phyloP scores from a whole-genome alignment of 192 early-diverging fungal genomes.

The Mortierella alpina region DNA sequence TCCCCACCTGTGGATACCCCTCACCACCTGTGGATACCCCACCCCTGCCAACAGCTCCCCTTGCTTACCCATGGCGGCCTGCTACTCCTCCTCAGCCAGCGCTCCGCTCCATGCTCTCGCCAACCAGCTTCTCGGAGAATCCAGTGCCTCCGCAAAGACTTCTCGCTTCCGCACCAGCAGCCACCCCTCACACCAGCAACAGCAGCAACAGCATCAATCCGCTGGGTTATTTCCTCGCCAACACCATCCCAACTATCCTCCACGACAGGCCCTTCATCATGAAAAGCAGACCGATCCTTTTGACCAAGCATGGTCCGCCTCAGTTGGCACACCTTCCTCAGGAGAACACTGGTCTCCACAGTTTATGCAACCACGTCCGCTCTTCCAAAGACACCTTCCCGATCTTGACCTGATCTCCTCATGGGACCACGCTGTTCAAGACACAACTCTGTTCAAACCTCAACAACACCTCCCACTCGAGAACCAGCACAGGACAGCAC shows the following conservation, averaged over 20 bases:
- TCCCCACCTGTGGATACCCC: too few relatives aligned
- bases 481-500: not conserved
- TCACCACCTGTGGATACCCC: too few relatives aligned
- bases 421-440: slow-evolving; percentile 20
- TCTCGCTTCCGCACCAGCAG: not conserved
- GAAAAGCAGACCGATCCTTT: slow-evolving; percentile 12
- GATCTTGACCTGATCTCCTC: slow-evolving; percentile 33
- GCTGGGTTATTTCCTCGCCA: slow-evolving; percentile 11
- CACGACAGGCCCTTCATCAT: not conserved
- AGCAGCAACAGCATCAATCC: not conserved
- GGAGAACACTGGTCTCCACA: not conserved
- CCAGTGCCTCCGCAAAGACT: slow-evolving; percentile 15
- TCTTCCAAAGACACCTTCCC: slow-evolving; percentile 9
- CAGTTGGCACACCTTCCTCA: not conserved
- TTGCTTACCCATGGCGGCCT: slow-evolving; percentile 18
- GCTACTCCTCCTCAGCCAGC: slow-evolving; percentile 28
- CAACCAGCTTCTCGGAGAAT: slow-evolving; percentile 39
- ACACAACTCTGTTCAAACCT: not conserved
- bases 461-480: not conserved
- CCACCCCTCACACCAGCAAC: slow-evolving; percentile 6
- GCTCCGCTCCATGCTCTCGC: slow-evolving; percentile 36
- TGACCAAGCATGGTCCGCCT: slow-evolving; percentile 30
- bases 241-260: slow-evolving; percentile 1
- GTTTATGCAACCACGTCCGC: not conserved
- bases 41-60: too few relatives aligned